Evolutionary conservation across 1,139 yeast genomes (phyloP), one percentile per base, ranked within the genome.

Genomic region (Kodamaea suecica): DNA sequence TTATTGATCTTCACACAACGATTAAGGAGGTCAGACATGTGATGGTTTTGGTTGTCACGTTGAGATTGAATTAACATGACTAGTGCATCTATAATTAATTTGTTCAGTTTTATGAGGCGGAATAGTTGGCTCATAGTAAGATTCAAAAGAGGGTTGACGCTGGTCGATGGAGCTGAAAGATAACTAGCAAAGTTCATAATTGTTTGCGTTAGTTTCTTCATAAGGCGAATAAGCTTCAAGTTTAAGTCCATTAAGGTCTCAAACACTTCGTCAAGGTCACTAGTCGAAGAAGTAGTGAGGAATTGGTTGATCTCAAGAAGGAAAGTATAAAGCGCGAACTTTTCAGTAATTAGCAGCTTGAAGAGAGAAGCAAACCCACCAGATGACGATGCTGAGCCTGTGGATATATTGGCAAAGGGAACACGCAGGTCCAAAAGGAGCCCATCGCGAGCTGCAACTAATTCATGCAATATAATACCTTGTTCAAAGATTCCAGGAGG

Each of bases 231-330:
- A 14, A 76, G 53, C 41, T 74, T 76, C 29, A 75, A 48, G 40
- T 73, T 75, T 38, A 62, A 55, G 39, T 76, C 81, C 45, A 64
- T 61, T 4, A 75, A 42, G 21, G 61, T 59, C 33, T 70, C 76
- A 34, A 60, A 62, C 25, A 64, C 60, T 31, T 72, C 74, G 33
- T 71, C 76, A 5, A 75, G 75, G 34, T 69, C 77, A 10, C 53
- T 36, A 34, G 64, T 63, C 2, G 69, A 59, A 15, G 40, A 33
- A 6, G 28, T 37, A 9, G 37, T 36, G 20, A 60, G 38, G 31
- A 50, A 48, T 9, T 42, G 43, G 12, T 40, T 36, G 25, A 63
- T 52, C 36, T 67, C 73, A 8, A 44, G 41, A n/a, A 66, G 42
- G 36, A 55, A 64, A 9, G 52, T 48, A 26, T 54, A 47, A 14